Base-by-base conservation (phyloP, 768 basidiomycete genomes). In the Hygrocybe coccinea region DNA sequence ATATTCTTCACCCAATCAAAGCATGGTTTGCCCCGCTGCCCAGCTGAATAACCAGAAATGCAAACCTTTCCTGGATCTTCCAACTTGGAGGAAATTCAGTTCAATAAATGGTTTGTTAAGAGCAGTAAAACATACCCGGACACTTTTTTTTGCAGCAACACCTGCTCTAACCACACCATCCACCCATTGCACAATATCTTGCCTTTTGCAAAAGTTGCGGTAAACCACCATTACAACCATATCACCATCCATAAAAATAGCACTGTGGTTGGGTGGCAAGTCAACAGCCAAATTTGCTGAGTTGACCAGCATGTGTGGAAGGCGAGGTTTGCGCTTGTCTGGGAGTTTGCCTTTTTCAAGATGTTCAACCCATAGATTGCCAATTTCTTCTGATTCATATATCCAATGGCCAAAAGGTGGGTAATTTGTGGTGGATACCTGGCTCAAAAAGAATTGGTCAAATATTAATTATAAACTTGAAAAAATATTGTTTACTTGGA, bases 1-100 rank as follows among this genome's bases (percentile, higher is more conserved):
- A 55, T 24, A 48, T 52, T 55, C 54, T 55, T 55, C 9, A 39
- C 45, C 54, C 41, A 55, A 37, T 55, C 45, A 48, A 55, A 55
- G 24, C n/a, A 15, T n/a, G 25, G 21, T 21, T 8, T 41, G 29
- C 22, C 22, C 22, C 10, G 29, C 4, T 47, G 29, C 4, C 54
- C 54, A 19, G 54, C 43, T 10, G 54, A 47, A 35, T 55, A 55
- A 15, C 54, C 52, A 24, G 41, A 15, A 54, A 55, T 12, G 24
- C 43, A 34, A 22, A 55, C 50, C 24, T 34, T 47, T 24, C 54
- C 54, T 50, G 46, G 45, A 36, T 55, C 54, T 25, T 48, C 54
- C 24, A 47, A 15, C 54, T 52, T 21, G 24, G 14, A 47, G n/a
- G 41, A 36, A 14, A 34, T 15, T n/a, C 38, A 37, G 37, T 53